A percentile compares a stretch with the other conserved stretches of the same genome.
Conservation (phyloP, 164 flowering plant genomes). For the Magnolia officinalis region DNA sequence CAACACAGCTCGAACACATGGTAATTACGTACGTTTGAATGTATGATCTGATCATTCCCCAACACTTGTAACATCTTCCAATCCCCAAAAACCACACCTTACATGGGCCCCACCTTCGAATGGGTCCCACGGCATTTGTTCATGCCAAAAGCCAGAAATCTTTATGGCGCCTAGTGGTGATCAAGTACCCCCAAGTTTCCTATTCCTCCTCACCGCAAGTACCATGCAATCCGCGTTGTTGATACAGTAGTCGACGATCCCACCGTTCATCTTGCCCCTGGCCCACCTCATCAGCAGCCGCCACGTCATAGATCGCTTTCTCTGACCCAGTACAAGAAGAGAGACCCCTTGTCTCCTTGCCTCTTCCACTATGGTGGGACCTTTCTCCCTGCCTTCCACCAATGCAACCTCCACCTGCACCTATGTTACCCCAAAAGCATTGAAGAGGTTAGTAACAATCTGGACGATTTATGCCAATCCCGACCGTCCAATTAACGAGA, state of each 20-base stretch:
- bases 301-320: slow-evolving; percentile 58
- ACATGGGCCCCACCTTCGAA: no score
- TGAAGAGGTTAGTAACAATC: no score
- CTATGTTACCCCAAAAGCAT: slow-evolving; percentile 20
- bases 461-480: no score
- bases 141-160: slow-evolving; percentile 82
- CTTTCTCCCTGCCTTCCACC: slow-evolving; percentile 74
- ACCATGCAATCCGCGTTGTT: slow-evolving; percentile 67
- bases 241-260: slow-evolving; percentile 71
- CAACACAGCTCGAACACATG: no score
- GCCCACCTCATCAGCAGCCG: slow-evolving; percentile 64
- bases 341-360: slow-evolving; percentile 59
- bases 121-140: slow-evolving; percentile 1
- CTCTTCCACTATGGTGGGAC: slow-evolving; percentile 59
- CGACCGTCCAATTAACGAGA: no score
- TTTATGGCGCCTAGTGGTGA: slow-evolving; percentile 62
- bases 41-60: no score
- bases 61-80: no score
- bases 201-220: slow-evolving; percentile 64
- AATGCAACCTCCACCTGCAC: slow-evolving; percentile 49
- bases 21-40: no score
- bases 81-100: no score
- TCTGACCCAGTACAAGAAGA: slow-evolving; percentile 70
- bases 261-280: slow-evolving; percentile 29
- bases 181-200: slow-evolving; percentile 63